Evolutionary conservation across 2,329 filamentous ascomycete species (phyloP), one percentile per base, ranked within the genome.

Genomic region (Dothideomycetes sp.): DNA sequence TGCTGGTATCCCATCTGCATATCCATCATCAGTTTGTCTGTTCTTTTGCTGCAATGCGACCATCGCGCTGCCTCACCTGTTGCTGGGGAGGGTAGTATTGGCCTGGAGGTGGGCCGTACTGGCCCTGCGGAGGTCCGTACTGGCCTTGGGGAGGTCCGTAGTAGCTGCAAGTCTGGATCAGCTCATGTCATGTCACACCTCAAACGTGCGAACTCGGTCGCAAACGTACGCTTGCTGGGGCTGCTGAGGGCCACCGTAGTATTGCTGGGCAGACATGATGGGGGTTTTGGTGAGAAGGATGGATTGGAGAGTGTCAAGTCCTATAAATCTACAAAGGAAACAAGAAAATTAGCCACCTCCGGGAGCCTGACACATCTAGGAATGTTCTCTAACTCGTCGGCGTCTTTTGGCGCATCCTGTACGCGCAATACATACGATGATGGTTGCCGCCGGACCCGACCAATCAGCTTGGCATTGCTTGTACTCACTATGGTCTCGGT

Each of bases 251-350:
- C 53, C 53, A 36, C 51, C 47, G 51, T 67, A 68, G 51, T 65
- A 65, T 20, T 53, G 53, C 51, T 66, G 63, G 49, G 53, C 58
- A 34, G 65, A 59, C 66, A 69, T 68, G 18, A 33, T 54, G 47
- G 13, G n/a, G n/a, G n/a, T n/a, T n/a, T n/a, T n/a, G n/a, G n/a
- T n/a, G n/a, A n/a, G n/a, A n/a, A n/a, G n/a, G n/a, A n/a, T n/a
- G n/a, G n/a, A n/a, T n/a, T n/a, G n/a, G n/a, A n/a, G n/a, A n/a
- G n/a, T n/a, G n/a, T n/a, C n/a, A n/a, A n/a, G n/a, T n/a, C n/a
- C n/a, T n/a, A n/a, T n/a, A n/a, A n/a, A n/a, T n/a, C n/a, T n/a
- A n/a, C n/a, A n/a, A n/a, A n/a, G n/a, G n/a, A n/a, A n/a, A n/a
- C n/a, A n/a, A n/a, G n/a, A n/a, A n/a, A n/a, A n/a, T n/a, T n/a